phyloP scores from a whole-genome alignment of 257 asterid species.

The Prunella vulgaris region DNA sequence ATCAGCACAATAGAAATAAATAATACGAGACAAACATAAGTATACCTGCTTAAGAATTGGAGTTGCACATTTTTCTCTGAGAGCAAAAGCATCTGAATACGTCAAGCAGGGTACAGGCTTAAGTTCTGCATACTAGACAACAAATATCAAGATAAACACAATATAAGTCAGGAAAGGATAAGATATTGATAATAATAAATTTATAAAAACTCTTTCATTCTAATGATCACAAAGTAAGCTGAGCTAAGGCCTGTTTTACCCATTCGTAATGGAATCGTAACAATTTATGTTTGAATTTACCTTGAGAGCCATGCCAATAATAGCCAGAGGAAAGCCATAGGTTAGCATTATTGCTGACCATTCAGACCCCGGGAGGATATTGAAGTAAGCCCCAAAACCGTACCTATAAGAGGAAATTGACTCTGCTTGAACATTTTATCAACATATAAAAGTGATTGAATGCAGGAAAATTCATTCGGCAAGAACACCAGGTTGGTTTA shows the following conservation, averaged over 20 bases:
- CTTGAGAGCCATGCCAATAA: slow-evolving; percentile 99
- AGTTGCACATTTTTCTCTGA: slow-evolving; percentile 90
- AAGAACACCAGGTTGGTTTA: neutral
- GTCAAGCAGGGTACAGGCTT: slow-evolving; percentile 97
- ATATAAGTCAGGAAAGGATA: neutral
- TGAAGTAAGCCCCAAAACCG: slow-evolving; percentile 97
- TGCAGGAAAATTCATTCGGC: neutral
- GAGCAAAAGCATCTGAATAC: slow-evolving; percentile 66
- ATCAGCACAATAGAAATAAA: neutral
- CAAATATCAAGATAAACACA: slow-evolving; percentile 5
- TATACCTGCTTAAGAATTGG: slow-evolving; percentile 83
- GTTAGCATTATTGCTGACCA: slow-evolving; percentile 98
- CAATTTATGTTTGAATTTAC: slow-evolving; percentile 27
- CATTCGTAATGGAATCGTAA: neutral
- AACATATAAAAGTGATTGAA: neutral
- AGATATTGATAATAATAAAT: neutral
- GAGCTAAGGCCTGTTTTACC: neutral
- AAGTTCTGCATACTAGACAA: slow-evolving; percentile 93
- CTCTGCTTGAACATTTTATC: neutral
- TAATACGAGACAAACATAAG: slow-evolving; percentile 14
- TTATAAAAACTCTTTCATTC: neutral
- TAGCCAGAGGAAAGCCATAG: slow-evolving; percentile 95
- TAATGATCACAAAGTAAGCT: slow-evolving; percentile 1
- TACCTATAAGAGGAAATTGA: slow-evolving; percentile 43
- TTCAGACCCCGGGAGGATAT: slow-evolving; percentile 95